These are phyloP conservation scores for Phytophthora foliorum DNA, from an alignment of 352 stramenopile genomes.

Conservation along the genomic window DNA sequence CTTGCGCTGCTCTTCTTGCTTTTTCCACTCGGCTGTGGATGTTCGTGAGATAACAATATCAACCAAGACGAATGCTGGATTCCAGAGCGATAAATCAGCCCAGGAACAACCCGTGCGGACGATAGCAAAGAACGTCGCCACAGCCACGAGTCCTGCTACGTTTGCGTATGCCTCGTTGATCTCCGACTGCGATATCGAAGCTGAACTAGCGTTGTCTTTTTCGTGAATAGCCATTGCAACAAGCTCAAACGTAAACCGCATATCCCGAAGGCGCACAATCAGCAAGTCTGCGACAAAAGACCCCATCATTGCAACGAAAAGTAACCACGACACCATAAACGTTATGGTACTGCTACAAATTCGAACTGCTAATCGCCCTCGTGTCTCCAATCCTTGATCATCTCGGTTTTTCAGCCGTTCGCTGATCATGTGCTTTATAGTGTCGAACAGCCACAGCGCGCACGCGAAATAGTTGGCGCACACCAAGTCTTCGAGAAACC, in stretches of 20 bases:
- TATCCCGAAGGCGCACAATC: conserved; percentile 44
- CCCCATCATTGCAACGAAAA: conserved; percentile 36
- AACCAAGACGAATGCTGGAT: conserved; percentile 20
- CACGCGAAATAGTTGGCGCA: conserved; percentile 34
- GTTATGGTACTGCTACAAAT: conserved; percentile 30
- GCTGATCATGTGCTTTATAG: conserved; percentile 3
- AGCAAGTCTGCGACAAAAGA: conserved; percentile 50
- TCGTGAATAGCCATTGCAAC: conserved; percentile 49
- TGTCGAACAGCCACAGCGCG: conserved; percentile 15
- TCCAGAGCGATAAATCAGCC: conserved; percentile 46
- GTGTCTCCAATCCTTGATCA: neutral
- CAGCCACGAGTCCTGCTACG: conserved; percentile 18
- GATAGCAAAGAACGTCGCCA: conserved; percentile 30
- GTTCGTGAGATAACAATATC: neutral
- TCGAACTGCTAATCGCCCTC: neutral
- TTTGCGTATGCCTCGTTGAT: conserved; percentile 34
- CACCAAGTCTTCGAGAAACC: conserved; percentile 55
- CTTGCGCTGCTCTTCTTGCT: neutral
- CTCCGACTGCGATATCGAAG: conserved; percentile 41
- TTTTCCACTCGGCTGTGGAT: neutral
- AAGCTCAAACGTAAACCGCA: conserved; percentile 62
- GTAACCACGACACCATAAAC: conserved; percentile 41
- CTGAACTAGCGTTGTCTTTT: conserved; percentile 33
- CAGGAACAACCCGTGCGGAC: conserved; percentile 26
- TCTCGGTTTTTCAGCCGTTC: neutral